phyloP scores from a whole-genome alignment of 306 rosid genomes.

The Leucaena leucocephala region DNA sequence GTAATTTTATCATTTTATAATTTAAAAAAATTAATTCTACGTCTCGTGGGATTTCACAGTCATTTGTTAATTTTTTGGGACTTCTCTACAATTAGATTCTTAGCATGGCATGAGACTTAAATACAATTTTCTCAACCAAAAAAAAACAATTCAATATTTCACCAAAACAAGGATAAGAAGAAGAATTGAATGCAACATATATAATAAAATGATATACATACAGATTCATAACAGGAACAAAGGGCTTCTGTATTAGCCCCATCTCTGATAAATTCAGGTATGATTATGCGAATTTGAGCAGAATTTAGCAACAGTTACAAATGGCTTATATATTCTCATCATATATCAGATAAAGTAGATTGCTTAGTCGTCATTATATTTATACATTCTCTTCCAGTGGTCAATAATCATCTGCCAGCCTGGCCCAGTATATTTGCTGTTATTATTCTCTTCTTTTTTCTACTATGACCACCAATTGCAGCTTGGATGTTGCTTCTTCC shows the following conservation, averaged over 20 bases:
- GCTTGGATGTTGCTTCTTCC: conserved; percentile 1
- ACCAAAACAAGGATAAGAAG: too few relatives aligned
- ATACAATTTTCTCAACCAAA: too few relatives aligned
- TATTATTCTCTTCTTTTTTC: conserved; percentile 19
- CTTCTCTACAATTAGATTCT: too few relatives aligned
- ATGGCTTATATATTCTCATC: not conserved
- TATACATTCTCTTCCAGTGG: conserved; percentile 39
- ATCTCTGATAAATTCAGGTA: too few relatives aligned
- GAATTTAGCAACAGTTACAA: conserved; percentile 62
- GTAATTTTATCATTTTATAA: too few relatives aligned
- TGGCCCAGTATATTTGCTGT: conserved; percentile 38
- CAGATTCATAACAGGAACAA: too few relatives aligned
- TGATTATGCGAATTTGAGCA: not conserved
- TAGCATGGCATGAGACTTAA: too few relatives aligned
- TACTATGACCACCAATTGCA: conserved; percentile 29
- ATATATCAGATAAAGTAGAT: not conserved
- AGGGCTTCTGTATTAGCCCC: too few relatives aligned
- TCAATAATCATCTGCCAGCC: conserved; percentile 45
- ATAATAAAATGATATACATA: not conserved
- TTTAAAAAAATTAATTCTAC: too few relatives aligned
- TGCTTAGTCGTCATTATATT: not conserved
- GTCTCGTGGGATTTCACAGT: too few relatives aligned
- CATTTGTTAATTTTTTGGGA: too few relatives aligned
- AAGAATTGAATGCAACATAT: too few relatives aligned
- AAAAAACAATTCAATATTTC: not conserved